Percentiles rank a stretch among this genome's conserved stretches.
These are phyloP conservation scores for Malania oleifera DNA, from an alignment of 164 flowering plant genomes.

Conservation along the genomic window DNA sequence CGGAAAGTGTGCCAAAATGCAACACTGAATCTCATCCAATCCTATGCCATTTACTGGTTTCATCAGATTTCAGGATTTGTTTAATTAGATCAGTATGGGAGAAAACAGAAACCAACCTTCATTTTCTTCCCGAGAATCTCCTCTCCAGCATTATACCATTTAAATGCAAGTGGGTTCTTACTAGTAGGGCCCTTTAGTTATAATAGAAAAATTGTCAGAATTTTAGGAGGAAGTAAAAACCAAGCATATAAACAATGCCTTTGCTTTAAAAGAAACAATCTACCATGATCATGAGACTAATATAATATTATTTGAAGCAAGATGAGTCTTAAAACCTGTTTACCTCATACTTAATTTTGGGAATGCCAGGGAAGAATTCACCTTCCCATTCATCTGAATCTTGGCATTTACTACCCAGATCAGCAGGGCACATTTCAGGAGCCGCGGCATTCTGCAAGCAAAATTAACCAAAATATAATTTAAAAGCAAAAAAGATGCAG, in stretches of 20 bases:
- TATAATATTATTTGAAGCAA: too few relatives aligned
- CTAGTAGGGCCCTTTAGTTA: constrained; percentile 73
- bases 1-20: constrained; percentile 99
- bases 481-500: background rate
- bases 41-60: constrained; percentile 33
- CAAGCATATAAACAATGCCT: background rate
- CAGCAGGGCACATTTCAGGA: constrained; percentile 86
- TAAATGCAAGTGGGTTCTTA: constrained; percentile 78
- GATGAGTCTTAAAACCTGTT: background rate
- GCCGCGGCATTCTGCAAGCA: constrained; percentile 38
- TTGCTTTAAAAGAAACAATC: background rate
- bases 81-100: background rate
- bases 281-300: background rate
- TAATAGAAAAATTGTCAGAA: background rate
- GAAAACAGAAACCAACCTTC: constrained; percentile 53
- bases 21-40: constrained; percentile 95
- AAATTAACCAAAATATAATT: background rate
- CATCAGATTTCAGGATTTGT: constrained; percentile 1
- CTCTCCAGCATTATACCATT: constrained; percentile 91
- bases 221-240: background rate
- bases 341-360: constrained; percentile 93
- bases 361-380: constrained; percentile 87
- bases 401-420: constrained; percentile 37
- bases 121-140: constrained; percentile 92
- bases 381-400: constrained; percentile 79